These are phyloP conservation scores for Botryotinia globosa DNA, from an alignment of 2,329 filamentous ascomycete genomes.

Conservation along the genomic window DNA sequence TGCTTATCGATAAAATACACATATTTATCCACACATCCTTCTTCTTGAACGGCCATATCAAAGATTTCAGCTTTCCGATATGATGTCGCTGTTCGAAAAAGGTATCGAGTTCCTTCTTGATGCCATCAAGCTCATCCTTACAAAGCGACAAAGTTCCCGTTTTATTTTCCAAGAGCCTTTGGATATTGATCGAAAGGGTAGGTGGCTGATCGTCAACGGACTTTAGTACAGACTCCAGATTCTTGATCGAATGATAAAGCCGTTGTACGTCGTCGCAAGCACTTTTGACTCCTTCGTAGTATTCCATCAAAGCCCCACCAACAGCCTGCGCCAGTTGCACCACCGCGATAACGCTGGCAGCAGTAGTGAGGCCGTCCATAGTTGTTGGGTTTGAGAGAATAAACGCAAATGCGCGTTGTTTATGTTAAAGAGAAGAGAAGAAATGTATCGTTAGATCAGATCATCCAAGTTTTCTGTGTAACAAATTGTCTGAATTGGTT, in stretches of 20 bases:
- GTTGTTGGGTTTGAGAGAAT: not conserved
- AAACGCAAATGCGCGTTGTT: not conserved
- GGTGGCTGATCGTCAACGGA: not conserved
- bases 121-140: not conserved
- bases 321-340: not conserved
- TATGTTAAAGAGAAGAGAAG: not conserved
- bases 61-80: conserved; percentile 13
- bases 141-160: not conserved
- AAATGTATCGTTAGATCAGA: not conserved
- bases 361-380: not conserved
- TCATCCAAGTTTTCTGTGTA: not conserved
- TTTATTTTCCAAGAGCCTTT: not conserved
- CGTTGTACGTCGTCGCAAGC: not conserved
- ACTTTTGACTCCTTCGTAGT: not conserved
- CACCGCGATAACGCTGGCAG: not conserved
- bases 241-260: not conserved
- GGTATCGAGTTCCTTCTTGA: not conserved
- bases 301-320: not conserved
- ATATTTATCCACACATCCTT: conserved; percentile 7
- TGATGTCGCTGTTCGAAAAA: not conserved
- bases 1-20: conserved; percentile 20
- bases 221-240: not conserved
- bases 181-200: not conserved
- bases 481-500: not conserved
- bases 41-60: conserved; percentile 31